Evolutionary conservation across 805 yeast species (phyloP), one percentile per base, ranked within the genome.

Genomic region (Saturnispora gosingensis): DNA sequence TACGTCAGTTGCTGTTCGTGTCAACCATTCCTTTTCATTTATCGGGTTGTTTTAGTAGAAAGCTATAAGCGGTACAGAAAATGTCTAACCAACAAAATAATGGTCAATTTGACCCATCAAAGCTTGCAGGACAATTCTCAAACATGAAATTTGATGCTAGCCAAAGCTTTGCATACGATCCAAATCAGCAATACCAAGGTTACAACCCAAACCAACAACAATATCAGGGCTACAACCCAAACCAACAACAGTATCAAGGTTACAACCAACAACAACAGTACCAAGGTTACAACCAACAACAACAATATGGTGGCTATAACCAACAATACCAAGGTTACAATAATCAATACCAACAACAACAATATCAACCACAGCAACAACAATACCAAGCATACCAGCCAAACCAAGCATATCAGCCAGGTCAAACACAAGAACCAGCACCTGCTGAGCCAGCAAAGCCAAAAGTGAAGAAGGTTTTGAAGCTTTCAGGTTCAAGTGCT

Each of bases 401-500:
- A 42, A 20, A 54, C 15, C 51, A 49, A 46, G 58, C 52, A 38
- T 54, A 57, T 16, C 55, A 52, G 35, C 46, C 56, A 3, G 55
- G 56, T 16, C 61, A 57, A 32, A 61, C 56, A 49, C 62, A 51
- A 57, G 58, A 66, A 55, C 81, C 87, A 88, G 77, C 90, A 39
- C 77, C 81, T 63, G 67, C 74, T 52, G 75, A 72, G 32, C 56
- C 65, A 54, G 70, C 61, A 53, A 67, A 77, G 49, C 83, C 85
- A 44, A 68, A 67, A 53, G 52, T 49, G 18, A 86, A 84, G 73
- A 82, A 74, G 62, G 78, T 81, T 46, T 74, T 85, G 67, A 83
- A 83, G 82, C 36, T 69, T 82, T 30, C 77, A 83, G 43, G 77
- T 84, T 43, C 48, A 8, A 81, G 83, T 52, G 79, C 83, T 15